Evolutionary conservation across 441 rosid species (phyloP).

Genomic region (Hura crepitans): DNA sequence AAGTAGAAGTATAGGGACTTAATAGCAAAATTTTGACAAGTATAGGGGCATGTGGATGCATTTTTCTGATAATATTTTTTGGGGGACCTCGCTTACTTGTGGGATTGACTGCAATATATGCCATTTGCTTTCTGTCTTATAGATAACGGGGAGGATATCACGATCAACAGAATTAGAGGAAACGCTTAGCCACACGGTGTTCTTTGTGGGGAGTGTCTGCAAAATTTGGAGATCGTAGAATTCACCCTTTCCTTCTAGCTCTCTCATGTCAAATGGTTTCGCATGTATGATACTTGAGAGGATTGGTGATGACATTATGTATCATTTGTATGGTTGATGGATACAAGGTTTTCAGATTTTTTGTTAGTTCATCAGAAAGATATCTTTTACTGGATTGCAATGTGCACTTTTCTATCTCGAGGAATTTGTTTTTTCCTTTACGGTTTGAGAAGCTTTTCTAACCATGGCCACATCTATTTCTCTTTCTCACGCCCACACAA

Average conservation of each 20-base stretch:
- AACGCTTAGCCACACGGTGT: not conserved
- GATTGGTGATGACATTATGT: conserved; percentile 2
- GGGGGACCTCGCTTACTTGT: not conserved
- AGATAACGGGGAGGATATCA: conserved; percentile 3
- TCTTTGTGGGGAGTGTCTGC: conserved; percentile 2
- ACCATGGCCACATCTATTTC: too few relatives aligned
- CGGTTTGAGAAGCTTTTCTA: too few relatives aligned
- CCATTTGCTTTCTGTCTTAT: conserved; percentile 14
- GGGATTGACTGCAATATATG: not conserved
- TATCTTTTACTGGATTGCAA: not conserved
- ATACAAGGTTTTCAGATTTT: not conserved
- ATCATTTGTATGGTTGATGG: conserved; percentile 13
- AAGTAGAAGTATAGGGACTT: too few relatives aligned
- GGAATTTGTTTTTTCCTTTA: too few relatives aligned
- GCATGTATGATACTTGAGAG: conserved; percentile 9
- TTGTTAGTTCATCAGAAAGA: not conserved
- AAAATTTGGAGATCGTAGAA: conserved; percentile 16
- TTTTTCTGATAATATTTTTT: too few relatives aligned
- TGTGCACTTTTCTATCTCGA: not conserved
- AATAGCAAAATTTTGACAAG: too few relatives aligned
- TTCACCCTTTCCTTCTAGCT: conserved; percentile 2
- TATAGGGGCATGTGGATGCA: too few relatives aligned
- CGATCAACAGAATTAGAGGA: conserved; percentile 10
- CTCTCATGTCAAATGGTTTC: not conserved
- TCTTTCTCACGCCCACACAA: too few relatives aligned